Evolutionary conservation across 768 basidiomycete species (phyloP), one percentile per base, ranked within the genome.

Genomic region (Lyophyllum decastes): DNA sequence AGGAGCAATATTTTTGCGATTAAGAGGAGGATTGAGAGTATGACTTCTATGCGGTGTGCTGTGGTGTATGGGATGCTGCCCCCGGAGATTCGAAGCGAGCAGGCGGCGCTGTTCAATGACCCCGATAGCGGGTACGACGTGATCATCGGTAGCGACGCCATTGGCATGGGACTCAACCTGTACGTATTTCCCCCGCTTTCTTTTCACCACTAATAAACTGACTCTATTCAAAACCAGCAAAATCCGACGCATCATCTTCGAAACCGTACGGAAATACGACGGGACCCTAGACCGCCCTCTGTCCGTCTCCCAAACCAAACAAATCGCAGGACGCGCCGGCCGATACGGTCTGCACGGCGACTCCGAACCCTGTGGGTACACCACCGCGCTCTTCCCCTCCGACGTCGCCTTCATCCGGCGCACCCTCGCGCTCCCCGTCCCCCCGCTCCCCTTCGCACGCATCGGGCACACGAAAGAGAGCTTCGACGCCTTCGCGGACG

Each of bases 101-200:
- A 98, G 70, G 97, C 97, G 1, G 84, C 85, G 10, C 79, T 94
- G 33, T 98, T 98, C 80, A 98, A 99, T 65, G 84, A 92, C 58
- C 85, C 85, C 0, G 67, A 83, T 41, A 92, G 88, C n/a, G 88
- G 85, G 1, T 92, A 90, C 65, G 91, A 96, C 64, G 88, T 98
- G 2, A 80, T 99, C 41, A 85, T 98, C 17, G 96, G 93, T 1
- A 95, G 92, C 64, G 97, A 99, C 66, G 94, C 95, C 0, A 88
- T 98, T 49, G 95, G 97, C 1, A 95, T 99, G 94, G 97, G 97
- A 0, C 80, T 99, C 21, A 98, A 99, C 68, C 73, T 99, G 97
- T 98, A 70, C 44, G 90, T 76, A 4, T 35, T 19, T 14, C 14
- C 40, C n/a, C 53, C 54, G 55, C 35, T 9, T 47, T 52, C 63